phyloP scores from a whole-genome alignment of 2,329 filamentous ascomycete species.

The Xylaria polymorpha region DNA sequence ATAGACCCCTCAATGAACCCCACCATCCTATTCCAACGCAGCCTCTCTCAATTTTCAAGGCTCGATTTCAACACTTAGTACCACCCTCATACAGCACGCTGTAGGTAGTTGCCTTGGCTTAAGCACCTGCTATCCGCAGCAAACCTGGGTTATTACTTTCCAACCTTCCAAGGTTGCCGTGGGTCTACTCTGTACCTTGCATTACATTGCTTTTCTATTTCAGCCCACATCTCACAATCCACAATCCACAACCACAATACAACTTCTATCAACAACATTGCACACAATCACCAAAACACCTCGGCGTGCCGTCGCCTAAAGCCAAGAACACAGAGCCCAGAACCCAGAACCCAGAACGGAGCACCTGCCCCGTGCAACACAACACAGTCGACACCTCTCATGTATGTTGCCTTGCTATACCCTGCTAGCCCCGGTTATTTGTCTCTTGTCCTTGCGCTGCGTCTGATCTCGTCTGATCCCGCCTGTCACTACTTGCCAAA shows the following conservation, averaged over 20 bases:
- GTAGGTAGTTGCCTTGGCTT: not conserved
- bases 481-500: constrained; percentile 27
- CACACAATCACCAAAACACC: constrained; percentile 13
- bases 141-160: not conserved
- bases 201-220: constrained; percentile 7
- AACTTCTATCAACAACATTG: not conserved
- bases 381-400: constrained; percentile 11
- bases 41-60: constrained; percentile 2
- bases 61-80: not conserved
- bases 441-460: constrained; percentile 10
- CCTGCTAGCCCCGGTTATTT: constrained; percentile 36
- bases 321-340: no score
- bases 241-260: not conserved
- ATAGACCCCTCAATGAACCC: constrained; percentile 38
- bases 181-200: constrained; percentile 5
- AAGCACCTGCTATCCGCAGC: not conserved
- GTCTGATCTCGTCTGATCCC: constrained; percentile 29
- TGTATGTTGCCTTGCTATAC: constrained; percentile 30
- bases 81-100: constrained; percentile 3
- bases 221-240: constrained; percentile 3
- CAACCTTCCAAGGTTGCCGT: constrained; percentile 5
- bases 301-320: constrained; percentile 5
- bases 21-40: constrained; percentile 21
- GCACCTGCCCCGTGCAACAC: constrained; percentile 9
- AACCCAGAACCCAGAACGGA: constrained; percentile 4